Base-by-base conservation (phyloP, 2,329 filamentous ascomycete species). In the Leptoxyphium fumago region DNA sequence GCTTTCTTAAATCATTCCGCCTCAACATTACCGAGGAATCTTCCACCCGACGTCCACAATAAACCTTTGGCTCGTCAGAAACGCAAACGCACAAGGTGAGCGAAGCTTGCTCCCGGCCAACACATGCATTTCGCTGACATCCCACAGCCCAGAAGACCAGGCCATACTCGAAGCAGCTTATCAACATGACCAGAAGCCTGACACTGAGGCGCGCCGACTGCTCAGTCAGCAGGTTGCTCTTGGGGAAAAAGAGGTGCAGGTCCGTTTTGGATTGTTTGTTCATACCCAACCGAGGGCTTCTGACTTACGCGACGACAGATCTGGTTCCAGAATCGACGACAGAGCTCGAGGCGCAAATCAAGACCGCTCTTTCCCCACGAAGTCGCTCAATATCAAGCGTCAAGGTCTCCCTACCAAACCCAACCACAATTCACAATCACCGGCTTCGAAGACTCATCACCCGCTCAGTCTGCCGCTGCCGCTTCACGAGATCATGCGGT, bases 171-270 rank as follows among this genome's bases (percentile, higher is more conserved):
- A 95, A 64, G 74, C 82, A 30, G 86, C 89, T 46, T 95, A 94
- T 60, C 74, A 77, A 54, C 75, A 72, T 49, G 93, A 95, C 61
- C 77, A 85, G 6, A 95, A 94, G 64, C 89, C 89, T 29, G 88
- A 94, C 68, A 95, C 94, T 66, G 74, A 79, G 45, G 82, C 85
- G 63, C 84, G 89, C 66, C 74, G 84, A 40, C 80, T 81, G 46
- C 87, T 96, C 50, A 85, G 93, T 47, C 76, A 77, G 65, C 83
- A 80, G 64, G 87, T 95, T 48, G 82, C 84, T 18, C 73, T 96
- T 50, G 89, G 84, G 52, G 88, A 95, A 68, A 95, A 94, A 64
- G 88, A 95, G 69, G 86, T 95, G 32, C 89, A 95, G 78, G 89
- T 94, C 68, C 64, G 80, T 64, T 39, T 29, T 14, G 10, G 11